These are phyloP conservation scores for Sisymbrium irio DNA, from an alignment of 345 rosid species.

Conservation along the genomic window DNA sequence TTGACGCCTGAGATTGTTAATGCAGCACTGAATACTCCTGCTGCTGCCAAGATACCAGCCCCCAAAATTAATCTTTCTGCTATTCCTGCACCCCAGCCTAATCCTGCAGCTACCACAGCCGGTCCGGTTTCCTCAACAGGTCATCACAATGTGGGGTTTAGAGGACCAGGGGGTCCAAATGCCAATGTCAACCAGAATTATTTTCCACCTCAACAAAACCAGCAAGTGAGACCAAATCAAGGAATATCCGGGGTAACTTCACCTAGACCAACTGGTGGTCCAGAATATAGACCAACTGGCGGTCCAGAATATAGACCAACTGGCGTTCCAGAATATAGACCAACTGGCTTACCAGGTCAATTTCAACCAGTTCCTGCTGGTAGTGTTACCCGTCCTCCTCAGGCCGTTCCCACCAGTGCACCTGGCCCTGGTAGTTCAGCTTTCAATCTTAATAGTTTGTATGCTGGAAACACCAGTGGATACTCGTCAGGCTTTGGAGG, in stretches of 20 bases:
- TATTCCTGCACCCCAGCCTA: slow-evolving; percentile 46
- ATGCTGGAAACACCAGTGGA: slow-evolving; percentile 49
- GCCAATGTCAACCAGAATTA: slow-evolving; percentile 43
- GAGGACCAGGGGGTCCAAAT: slow-evolving; percentile 64
- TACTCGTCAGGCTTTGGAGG: slow-evolving; percentile 47
- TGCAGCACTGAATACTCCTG: slow-evolving; percentile 88
- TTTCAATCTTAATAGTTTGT: slow-evolving; percentile 53
- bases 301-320: too few relatives aligned
- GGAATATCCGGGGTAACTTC: slow-evolving; percentile 48
- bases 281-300: too few relatives aligned
- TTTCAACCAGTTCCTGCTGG: slow-evolving; percentile 40
- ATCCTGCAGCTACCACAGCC: slow-evolving; percentile 43
- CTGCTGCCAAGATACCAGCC: slow-evolving; percentile 94
- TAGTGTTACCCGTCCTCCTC: slow-evolving; percentile 44
- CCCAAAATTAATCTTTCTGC: slow-evolving; percentile 82
- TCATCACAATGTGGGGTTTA: slow-evolving; percentile 51
- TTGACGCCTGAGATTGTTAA: slow-evolving; percentile 91
- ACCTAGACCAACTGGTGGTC: slow-evolving; percentile 44
- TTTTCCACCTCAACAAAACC: slow-evolving; percentile 59
- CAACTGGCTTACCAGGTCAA: slow-evolving; percentile 44
- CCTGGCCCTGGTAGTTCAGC: slow-evolving; percentile 41
- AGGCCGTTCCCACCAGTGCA: slow-evolving; percentile 38
- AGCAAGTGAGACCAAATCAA: slow-evolving; percentile 45
- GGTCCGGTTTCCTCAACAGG: slow-evolving; percentile 35
- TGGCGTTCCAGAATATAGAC: slow-evolving; percentile 49